phyloP scores from a whole-genome alignment of 2,329 filamentous ascomycete species.

The Fusarium marasasianum region DNA sequence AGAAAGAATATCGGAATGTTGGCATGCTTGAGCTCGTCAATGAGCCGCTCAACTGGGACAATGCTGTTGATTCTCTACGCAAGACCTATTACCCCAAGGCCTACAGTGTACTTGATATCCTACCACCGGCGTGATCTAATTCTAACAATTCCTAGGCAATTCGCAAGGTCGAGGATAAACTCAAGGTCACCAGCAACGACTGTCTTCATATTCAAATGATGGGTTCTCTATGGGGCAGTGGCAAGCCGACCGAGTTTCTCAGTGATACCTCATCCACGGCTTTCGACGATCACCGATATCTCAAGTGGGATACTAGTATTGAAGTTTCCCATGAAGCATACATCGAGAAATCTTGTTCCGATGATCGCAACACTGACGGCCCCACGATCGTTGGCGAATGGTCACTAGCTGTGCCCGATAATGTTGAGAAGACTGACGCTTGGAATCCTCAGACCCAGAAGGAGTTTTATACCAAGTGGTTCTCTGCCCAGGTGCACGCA shows the following conservation, averaged over 20 bases:
- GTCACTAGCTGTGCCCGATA: conserved; percentile 60
- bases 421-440: conserved; percentile 54
- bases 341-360: conserved; percentile 59
- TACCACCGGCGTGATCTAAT: rapidly evolving
- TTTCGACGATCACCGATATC: conserved; percentile 69
- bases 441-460: conserved; percentile 36
- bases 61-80: conserved; percentile 31
- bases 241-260: conserved; percentile 59
- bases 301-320: conserved; percentile 58
- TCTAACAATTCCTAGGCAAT: conserved; percentile 47
- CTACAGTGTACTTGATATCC: conserved; percentile 15
- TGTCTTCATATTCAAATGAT: conserved; percentile 62
- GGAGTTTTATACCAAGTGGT: conserved; percentile 41
- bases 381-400: conserved; percentile 66
- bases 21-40: conserved; percentile 64
- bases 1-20: conserved; percentile 60
- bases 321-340: conserved; percentile 53
- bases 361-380: conserved; percentile 54
- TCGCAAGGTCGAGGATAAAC: conserved; percentile 56
- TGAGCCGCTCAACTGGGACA: conserved; percentile 36
- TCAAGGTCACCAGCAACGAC: conserved; percentile 52
- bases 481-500: conserved; percentile 37
- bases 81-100: conserved; percentile 35
- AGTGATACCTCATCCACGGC: conserved; percentile 54
- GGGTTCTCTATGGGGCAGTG: conserved; percentile 64